Conservation (phyloP, 192 early-diverging fungal species). For the Backusella luteola region DNA sequence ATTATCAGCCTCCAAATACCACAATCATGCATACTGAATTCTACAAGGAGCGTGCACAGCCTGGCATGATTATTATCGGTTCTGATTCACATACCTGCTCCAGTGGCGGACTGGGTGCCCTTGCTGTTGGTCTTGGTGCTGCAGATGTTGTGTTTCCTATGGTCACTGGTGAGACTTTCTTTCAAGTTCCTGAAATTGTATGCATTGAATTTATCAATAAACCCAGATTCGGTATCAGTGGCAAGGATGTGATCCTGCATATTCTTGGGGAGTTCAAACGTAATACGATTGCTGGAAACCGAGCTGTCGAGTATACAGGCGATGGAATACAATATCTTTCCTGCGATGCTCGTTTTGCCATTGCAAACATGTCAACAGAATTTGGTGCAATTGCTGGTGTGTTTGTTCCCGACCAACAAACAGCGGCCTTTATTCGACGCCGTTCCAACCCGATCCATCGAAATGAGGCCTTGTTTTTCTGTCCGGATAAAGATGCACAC, state of each 20-base stretch:
- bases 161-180: slow-evolving; percentile 81
- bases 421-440: slow-evolving; percentile 69
- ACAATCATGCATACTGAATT: slow-evolving; percentile 85
- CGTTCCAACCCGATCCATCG: slow-evolving; percentile 71
- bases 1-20: slow-evolving; percentile 75
- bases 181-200: slow-evolving; percentile 79
- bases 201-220: slow-evolving; percentile 72
- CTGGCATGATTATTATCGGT: slow-evolving; percentile 77
- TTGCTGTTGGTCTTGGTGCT: slow-evolving; percentile 80
- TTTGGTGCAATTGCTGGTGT: slow-evolving; percentile 86
- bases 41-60: slow-evolving; percentile 80
- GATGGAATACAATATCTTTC: slow-evolving; percentile 75
- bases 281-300: slow-evolving; percentile 80
- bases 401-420: slow-evolving; percentile 74
- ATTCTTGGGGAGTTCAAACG: slow-evolving; percentile 81
- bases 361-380: slow-evolving; percentile 84
- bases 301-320: slow-evolving; percentile 78
- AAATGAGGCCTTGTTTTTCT: slow-evolving; percentile 70
- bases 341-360: slow-evolving; percentile 80
- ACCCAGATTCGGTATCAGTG: slow-evolving; percentile 77
- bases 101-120: slow-evolving; percentile 72
- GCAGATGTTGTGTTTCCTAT: slow-evolving; percentile 84
- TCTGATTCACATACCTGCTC: slow-evolving; percentile 84
- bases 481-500: slow-evolving; percentile 67
- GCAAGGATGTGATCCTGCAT: slow-evolving; percentile 80